phyloP scores from a whole-genome alignment of 1,284 basidiomycete species.

The Volvariella surrecta region DNA sequence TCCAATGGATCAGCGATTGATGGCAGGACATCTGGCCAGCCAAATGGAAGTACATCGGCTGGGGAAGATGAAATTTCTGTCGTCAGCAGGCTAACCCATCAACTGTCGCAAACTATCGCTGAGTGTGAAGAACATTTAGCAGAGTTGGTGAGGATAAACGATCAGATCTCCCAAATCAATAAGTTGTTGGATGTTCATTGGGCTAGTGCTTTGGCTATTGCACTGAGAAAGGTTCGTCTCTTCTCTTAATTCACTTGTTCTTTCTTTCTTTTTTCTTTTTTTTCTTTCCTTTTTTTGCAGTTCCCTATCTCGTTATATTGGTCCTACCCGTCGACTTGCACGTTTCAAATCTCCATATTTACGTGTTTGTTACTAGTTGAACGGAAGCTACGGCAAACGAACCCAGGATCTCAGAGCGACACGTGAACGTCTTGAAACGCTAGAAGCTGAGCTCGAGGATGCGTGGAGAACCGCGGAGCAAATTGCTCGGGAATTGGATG shows the following conservation, averaged over 20 bases:
- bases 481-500: slow-evolving; percentile 61
- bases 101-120: slow-evolving; percentile 50
- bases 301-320: slow-evolving; percentile 2
- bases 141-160: slow-evolving; percentile 45
- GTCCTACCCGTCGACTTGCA: not conserved
- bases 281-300: slow-evolving; percentile 3
- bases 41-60: slow-evolving; percentile 13
- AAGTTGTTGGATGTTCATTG: slow-evolving; percentile 55
- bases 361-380: slow-evolving; percentile 30
- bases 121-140: slow-evolving; percentile 51
- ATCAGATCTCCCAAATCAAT: slow-evolving; percentile 57
- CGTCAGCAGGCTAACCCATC: slow-evolving; percentile 34
- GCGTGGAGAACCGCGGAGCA: slow-evolving; percentile 72
- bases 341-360: slow-evolving; percentile 1
- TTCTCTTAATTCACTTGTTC: not conserved
- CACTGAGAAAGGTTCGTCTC: slow-evolving; percentile 51
- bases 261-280: not conserved
- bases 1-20: slow-evolving; percentile 14
- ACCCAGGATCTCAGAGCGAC: slow-evolving; percentile 43
- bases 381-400: slow-evolving; percentile 60
- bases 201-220: slow-evolving; percentile 65
- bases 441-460: slow-evolving; percentile 68
- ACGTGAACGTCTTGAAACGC: slow-evolving; percentile 36
- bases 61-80: slow-evolving; percentile 22
- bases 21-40: slow-evolving; percentile 14